These are phyloP conservation scores for Pezicula carpinea DNA, from an alignment of 2,329 filamentous ascomycete species.

Conservation along the genomic window DNA sequence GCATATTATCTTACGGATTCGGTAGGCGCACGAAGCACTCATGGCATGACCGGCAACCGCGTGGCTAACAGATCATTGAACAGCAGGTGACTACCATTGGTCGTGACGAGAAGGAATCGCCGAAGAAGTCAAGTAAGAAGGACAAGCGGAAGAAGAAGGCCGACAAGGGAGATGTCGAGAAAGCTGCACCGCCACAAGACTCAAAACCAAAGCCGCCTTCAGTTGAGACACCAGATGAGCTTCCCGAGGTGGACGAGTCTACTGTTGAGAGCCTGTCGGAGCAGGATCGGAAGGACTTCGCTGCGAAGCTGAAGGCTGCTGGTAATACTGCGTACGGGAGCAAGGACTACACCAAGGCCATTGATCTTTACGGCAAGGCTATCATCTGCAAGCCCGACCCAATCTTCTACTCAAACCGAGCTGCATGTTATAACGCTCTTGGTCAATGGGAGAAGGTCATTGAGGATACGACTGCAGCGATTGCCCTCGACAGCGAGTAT, in stretches of 20 bases:
- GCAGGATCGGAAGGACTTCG: constrained; percentile 78
- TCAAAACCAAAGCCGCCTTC: constrained; percentile 43
- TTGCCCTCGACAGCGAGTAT: constrained; percentile 91
- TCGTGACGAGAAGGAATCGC: constrained; percentile 34
- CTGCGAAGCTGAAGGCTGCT: constrained; percentile 86
- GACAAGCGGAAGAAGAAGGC: constrained; percentile 86
- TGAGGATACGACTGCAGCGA: constrained; percentile 91
- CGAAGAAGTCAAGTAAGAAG: constrained; percentile 81
- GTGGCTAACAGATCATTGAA: constrained; percentile 10
- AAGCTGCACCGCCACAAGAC: constrained; percentile 42
- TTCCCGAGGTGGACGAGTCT: constrained; percentile 62
- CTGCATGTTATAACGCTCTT: constrained; percentile 93
- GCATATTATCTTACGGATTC: constrained; percentile 79
- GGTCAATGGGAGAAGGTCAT: constrained; percentile 94
- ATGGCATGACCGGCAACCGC: constrained; percentile 32
- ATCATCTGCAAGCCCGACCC: constrained; percentile 96
- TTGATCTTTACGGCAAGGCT: constrained; percentile 91
- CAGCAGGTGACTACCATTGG: constrained; percentile 20
- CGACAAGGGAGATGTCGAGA: constrained; percentile 69
- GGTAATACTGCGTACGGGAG: constrained; percentile 95
- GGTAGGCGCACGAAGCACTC: constrained; percentile 35
- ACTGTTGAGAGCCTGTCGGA: constrained; percentile 45
- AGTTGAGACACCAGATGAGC: constrained; percentile 58
- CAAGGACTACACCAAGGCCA: constrained; percentile 91
- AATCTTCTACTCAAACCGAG: constrained; percentile 98